A percentile compares a stretch with the other conserved stretches of the same genome.
Conservation (phyloP, 805 yeast species). For the Candida loeiensis region DNA sequence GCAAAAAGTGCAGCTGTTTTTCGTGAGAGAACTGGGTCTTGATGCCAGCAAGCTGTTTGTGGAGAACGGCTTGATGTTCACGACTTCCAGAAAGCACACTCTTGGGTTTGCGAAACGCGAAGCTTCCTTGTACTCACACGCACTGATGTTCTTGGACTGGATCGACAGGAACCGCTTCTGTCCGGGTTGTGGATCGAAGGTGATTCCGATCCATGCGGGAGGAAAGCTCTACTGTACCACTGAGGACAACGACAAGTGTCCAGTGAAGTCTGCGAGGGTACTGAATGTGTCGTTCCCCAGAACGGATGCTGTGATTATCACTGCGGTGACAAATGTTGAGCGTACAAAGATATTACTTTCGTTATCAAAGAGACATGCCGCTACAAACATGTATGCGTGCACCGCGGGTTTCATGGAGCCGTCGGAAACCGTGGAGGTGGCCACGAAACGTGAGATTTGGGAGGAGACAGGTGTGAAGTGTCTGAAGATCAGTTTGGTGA, state of each 20-base stretch:
- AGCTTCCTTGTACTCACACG: slow-evolving; percentile 74
- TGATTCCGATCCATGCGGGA: slow-evolving; percentile 65
- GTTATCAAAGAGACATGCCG: slow-evolving; percentile 58
- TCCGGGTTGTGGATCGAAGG: slow-evolving; percentile 77
- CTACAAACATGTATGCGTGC: slow-evolving; percentile 64
- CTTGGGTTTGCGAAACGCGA: slow-evolving; percentile 39
- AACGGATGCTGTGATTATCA: slow-evolving; percentile 84
- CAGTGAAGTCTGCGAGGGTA: slow-evolving; percentile 41
- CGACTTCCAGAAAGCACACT: slow-evolving; percentile 35
- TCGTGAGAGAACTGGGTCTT: slow-evolving; percentile 17
- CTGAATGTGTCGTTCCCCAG: slow-evolving; percentile 87
- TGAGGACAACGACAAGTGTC: slow-evolving; percentile 24
- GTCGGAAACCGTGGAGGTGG: slow-evolving; percentile 85
- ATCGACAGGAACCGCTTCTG: slow-evolving; percentile 67
- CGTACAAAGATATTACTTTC: slow-evolving; percentile 67
- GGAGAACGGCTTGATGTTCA: slow-evolving; percentile 22
- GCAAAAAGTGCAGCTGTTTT: slow-evolving; percentile 28
- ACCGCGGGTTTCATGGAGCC: slow-evolving; percentile 97
- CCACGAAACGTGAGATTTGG: slow-evolving; percentile 86
- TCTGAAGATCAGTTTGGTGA: slow-evolving; percentile 52
- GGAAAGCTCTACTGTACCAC: slow-evolving; percentile 54
- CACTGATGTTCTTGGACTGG: slow-evolving; percentile 86
- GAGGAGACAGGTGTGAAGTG: slow-evolving; percentile 89
- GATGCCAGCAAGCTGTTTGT: slow-evolving; percentile 12
- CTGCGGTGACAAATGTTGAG: slow-evolving; percentile 65